Conservation (phyloP, 1,284 basidiomycete genomes). For the Ustilago curta region DNA sequence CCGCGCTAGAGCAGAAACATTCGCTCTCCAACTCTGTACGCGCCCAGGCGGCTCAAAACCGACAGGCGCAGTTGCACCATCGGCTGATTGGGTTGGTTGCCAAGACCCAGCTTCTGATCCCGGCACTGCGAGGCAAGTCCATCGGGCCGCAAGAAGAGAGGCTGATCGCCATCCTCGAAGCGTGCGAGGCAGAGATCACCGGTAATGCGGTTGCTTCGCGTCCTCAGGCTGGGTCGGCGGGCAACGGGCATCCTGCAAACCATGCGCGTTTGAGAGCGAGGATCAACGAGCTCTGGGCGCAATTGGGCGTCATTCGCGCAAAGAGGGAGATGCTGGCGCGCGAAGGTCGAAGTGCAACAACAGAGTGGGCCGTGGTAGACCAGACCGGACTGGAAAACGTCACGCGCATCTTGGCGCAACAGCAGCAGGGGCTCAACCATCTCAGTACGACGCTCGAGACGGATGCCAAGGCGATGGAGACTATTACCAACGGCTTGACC, state of each 20-base stretch:
- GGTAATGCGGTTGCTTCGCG: conserved; percentile 18
- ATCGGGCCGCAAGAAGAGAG: conserved; percentile 60
- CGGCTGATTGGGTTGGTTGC: conserved; percentile 53
- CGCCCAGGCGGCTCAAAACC: conserved; percentile 48
- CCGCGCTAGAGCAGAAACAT: conserved; percentile 58
- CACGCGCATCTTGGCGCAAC: conserved; percentile 56
- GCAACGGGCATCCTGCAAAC: conserved; percentile 12
- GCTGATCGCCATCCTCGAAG: conserved; percentile 54
- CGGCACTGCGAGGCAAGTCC: conserved; percentile 56
- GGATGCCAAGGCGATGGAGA: conserved; percentile 62
- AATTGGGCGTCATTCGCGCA: conserved; percentile 61
- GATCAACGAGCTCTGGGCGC: conserved; percentile 68
- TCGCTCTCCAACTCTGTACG: conserved; percentile 58
- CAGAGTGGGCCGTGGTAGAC: conserved; percentile 68
- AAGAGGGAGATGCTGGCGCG: conserved; percentile 54
- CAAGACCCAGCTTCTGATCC: conserved; percentile 56
- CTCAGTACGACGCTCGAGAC: conserved; percentile 58
- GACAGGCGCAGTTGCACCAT: conserved; percentile 63
- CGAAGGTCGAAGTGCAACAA: conserved; percentile 46
- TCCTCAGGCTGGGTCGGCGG: not conserved
- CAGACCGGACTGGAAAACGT: conserved; percentile 60
- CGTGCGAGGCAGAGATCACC: conserved; percentile 64
- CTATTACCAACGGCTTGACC: conserved; percentile 54
- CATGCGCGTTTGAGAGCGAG: conserved; percentile 54
- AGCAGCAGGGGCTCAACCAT: conserved; percentile 66